Base-by-base conservation (phyloP, 768 basidiomycete genomes). In the Macrolepiota albuminosa region DNA sequence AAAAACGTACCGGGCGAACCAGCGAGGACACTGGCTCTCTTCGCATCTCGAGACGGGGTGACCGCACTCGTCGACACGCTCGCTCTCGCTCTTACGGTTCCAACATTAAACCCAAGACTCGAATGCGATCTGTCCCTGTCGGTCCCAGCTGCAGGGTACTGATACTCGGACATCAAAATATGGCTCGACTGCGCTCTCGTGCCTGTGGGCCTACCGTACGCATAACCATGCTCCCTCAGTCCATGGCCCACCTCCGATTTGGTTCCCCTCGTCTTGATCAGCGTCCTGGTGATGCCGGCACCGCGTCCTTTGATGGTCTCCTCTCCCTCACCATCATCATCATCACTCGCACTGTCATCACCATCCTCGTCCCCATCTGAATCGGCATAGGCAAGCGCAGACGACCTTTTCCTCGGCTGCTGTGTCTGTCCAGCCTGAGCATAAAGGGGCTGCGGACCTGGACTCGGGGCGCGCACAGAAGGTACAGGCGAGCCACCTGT, bases 61-160 rank as follows among this genome's bases (percentile, higher is more conserved):
- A 84, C 58, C 5, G 86, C 85, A 63, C 85, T 85, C 2, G 84
- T 79, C 9, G 87, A 88, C 45, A 72, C 75, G 51, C 84, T 85
- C 29, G 84, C 83, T 1, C 81, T 76, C n/a, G 67, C 69, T 46
- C 81, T 75, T 14, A 14, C 10, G 7, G 64, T 67, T 16, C 67
- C 63, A 37, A 49, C 47, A 63, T 75, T 71, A 54, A 69, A 67
- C 31, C 71, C 72, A 16, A 76, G 59, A 67, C 67, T 74, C 16
- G 76, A 76, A 50, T 74, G 76, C 3, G 77, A 68, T 34, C 74
- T 70, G 14, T 6, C 68, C 64, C 21, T 57, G 9, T 3, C 61
- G 34, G 58, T 60, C 63, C 2, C n/a, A 6, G 11, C 21, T 21
- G 21, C 21, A 21, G 21, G 21, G 21, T 21, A 21, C 21, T 56